Evolutionary conservation across 2,329 filamentous ascomycete species (phyloP).

Genomic region (Chaetomium olivaceum): DNA sequence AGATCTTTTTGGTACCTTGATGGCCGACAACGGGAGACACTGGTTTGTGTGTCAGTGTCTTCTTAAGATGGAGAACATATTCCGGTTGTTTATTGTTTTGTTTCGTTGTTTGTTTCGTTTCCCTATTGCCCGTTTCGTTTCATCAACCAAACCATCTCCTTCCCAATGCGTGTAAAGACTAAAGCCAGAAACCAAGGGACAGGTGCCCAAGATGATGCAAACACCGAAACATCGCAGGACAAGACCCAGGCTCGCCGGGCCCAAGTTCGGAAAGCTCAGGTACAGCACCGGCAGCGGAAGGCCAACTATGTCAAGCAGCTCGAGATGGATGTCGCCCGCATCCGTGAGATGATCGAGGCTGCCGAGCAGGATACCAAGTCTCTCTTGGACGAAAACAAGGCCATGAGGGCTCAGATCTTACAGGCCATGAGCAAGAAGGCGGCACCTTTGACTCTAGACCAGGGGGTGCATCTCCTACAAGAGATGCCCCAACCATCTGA

Average conservation of each 20-base stretch:
- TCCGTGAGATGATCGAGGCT: constrained; percentile 49
- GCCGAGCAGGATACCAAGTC: constrained; percentile 43
- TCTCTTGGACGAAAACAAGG: constrained; percentile 47
- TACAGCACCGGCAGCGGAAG: constrained; percentile 57
- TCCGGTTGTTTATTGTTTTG: not conserved
- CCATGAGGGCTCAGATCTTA: constrained; percentile 17
- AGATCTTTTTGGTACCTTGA: not conserved
- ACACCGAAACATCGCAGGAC: constrained; percentile 33
- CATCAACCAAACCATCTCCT: not conserved
- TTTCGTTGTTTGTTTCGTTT: not conserved
- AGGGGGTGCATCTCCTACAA: constrained; percentile 34
- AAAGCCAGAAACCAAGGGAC: constrained; percentile 2
- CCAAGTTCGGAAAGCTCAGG: constrained; percentile 56
- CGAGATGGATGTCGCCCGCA: constrained; percentile 51
- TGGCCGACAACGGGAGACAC: not conserved
- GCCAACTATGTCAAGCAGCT: constrained; percentile 57
- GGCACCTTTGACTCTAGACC: constrained; percentile 13
- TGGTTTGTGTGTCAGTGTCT: not conserved
- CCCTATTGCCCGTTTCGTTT: not conserved
- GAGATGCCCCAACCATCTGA: constrained; percentile 31
- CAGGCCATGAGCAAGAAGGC: not conserved
- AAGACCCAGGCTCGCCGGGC: constrained; percentile 51
- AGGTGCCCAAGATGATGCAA: constrained; percentile 8
- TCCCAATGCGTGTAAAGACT: constrained; percentile 7
- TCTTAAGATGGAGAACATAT: not conserved